phyloP scores from a whole-genome alignment of 345 rosid species.

The Tarenaya hassleriana region DNA sequence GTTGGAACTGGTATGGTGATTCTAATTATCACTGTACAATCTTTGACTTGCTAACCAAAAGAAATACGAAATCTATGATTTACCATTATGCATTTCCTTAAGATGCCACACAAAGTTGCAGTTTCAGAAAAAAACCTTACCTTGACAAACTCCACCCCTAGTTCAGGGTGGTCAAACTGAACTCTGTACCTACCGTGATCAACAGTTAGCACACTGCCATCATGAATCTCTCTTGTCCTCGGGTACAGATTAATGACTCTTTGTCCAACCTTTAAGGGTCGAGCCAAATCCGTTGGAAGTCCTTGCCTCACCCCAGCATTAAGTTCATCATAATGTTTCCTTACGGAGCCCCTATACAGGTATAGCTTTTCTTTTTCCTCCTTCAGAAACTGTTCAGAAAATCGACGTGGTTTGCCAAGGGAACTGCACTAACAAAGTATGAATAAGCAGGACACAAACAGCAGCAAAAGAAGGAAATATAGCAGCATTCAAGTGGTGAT shows the following conservation, averaged over 20 bases:
- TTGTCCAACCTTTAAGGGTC: constrained; percentile 72
- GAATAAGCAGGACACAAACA: constrained; percentile 13
- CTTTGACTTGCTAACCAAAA: not conserved
- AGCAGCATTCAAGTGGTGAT: constrained; percentile 20
- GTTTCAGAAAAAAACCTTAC: constrained; percentile 34
- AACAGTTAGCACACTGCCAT: constrained; percentile 69
- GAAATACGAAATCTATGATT: not conserved
- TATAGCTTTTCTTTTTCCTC: constrained; percentile 79
- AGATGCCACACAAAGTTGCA: constrained; percentile 14
- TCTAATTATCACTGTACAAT: constrained; percentile 9
- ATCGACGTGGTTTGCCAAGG: constrained; percentile 78
- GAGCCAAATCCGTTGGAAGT: constrained; percentile 75
- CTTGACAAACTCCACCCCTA: constrained; percentile 74
- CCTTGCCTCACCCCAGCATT: constrained; percentile 61
- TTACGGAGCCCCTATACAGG: constrained; percentile 65
- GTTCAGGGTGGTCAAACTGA: constrained; percentile 58
- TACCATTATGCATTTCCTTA: not conserved
- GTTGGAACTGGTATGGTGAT: constrained; percentile 5
- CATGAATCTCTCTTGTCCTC: constrained; percentile 59
- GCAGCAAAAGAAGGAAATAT: not conserved
- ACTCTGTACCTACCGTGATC: constrained; percentile 54
- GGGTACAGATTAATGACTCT: constrained; percentile 63
- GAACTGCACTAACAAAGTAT: constrained; percentile 46
- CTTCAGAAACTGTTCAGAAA: constrained; percentile 65
- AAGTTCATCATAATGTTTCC: constrained; percentile 69